Conservation (phyloP, 2,329 filamentous ascomycete genomes). For the Phoma sp. region DNA sequence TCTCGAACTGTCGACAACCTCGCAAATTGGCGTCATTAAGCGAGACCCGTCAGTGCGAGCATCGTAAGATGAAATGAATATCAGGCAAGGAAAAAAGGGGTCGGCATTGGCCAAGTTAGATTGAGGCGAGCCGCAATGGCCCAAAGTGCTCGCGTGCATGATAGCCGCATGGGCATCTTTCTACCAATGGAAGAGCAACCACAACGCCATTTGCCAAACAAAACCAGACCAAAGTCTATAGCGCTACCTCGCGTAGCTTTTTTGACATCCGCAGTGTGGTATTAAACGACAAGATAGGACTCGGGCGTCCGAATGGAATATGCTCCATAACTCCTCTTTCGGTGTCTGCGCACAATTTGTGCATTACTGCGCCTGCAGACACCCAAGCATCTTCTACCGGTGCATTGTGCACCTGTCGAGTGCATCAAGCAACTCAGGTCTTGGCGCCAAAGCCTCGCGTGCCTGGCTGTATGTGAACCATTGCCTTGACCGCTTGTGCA, state of each 20-base stretch:
- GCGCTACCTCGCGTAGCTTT: slow-evolving; percentile 34
- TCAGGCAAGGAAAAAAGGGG: background rate
- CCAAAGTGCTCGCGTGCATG: slow-evolving; percentile 25
- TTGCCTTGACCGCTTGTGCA: slow-evolving; percentile 83
- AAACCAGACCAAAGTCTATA: slow-evolving; percentile 33
- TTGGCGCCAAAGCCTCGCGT: slow-evolving; percentile 73
- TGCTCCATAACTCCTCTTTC: slow-evolving; percentile 3
- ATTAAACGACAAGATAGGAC: slow-evolving; percentile 29
- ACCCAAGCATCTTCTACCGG: slow-evolving; percentile 33
- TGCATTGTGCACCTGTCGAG: slow-evolving; percentile 74
- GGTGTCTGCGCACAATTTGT: slow-evolving; percentile 19
- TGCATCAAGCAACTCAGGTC: slow-evolving; percentile 88
- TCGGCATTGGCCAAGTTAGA: slow-evolving; percentile 35
- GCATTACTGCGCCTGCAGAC: slow-evolving; percentile 17
- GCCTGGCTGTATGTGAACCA: slow-evolving; percentile 91
- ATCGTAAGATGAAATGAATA: background rate
- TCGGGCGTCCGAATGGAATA: slow-evolving; percentile 16
- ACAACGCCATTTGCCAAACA: slow-evolving; percentile 37
- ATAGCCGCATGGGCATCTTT: slow-evolving; percentile 40
- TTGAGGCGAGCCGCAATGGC: slow-evolving; percentile 32
- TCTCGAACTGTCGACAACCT: background rate
- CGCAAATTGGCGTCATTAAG: background rate
- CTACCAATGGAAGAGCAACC: slow-evolving; percentile 41
- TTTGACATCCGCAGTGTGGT: slow-evolving; percentile 39
- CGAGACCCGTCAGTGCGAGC: background rate